Conservation (phyloP, 2,329 filamentous ascomycete species). For the Fusarium bulbicola region DNA sequence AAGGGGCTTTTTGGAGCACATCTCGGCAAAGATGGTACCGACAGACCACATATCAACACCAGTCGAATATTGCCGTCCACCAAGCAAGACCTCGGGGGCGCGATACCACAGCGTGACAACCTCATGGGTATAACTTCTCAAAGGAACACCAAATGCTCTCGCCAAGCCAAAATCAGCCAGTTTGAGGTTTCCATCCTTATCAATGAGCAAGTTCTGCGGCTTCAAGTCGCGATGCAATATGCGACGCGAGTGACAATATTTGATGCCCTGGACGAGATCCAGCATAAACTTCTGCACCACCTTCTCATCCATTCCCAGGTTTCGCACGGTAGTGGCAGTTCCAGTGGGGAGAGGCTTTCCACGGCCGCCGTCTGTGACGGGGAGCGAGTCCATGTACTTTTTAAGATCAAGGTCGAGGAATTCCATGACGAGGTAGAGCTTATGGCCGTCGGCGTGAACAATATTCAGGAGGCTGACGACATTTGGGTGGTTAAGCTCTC, state of each 20-base stretch:
- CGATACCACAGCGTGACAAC: slow-evolving; percentile 96
- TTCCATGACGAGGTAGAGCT: slow-evolving; percentile 93
- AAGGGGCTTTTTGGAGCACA: slow-evolving; percentile 92
- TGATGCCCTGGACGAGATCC: slow-evolving; percentile 83
- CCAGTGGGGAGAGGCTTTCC: slow-evolving; percentile 87
- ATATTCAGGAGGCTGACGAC: slow-evolving; percentile 91
- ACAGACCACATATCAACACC: slow-evolving; percentile 97
- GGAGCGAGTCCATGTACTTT: slow-evolving; percentile 94
- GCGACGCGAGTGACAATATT: slow-evolving; percentile 89
- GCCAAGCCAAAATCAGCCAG: slow-evolving; percentile 90
- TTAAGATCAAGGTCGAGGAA: slow-evolving; percentile 93
- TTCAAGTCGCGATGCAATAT: slow-evolving; percentile 90
- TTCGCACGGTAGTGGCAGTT: slow-evolving; percentile 60
- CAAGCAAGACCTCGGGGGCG: slow-evolving; percentile 87
- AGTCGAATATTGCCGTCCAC: slow-evolving; percentile 90
- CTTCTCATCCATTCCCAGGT: slow-evolving; percentile 75
- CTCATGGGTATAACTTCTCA: slow-evolving; percentile 93
- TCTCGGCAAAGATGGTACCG: slow-evolving; percentile 94
- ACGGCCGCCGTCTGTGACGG: slow-evolving; percentile 82
- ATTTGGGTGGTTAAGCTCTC: slow-evolving; percentile 92
- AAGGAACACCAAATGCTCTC: slow-evolving; percentile 87
- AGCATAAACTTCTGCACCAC: slow-evolving; percentile 95
- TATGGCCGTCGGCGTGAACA: slow-evolving; percentile 93
- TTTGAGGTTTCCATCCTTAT: slow-evolving; percentile 88
- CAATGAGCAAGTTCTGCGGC: slow-evolving; percentile 88